Evolutionary conservation across 176 grass and related monocot genomes (phyloP), one percentile per base, ranked within the genome.

Genomic region (Juncus inflexus): DNA sequence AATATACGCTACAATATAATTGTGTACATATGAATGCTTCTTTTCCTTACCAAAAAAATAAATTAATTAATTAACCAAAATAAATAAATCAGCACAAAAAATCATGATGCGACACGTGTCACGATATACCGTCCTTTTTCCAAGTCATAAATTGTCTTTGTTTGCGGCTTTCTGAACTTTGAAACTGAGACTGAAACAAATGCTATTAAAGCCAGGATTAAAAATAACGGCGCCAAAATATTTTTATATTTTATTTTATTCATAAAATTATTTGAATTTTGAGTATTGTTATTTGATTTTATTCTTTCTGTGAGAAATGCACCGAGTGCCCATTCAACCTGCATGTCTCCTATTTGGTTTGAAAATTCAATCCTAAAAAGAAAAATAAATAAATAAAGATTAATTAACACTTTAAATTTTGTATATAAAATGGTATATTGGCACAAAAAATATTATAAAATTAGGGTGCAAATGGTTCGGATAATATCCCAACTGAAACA

Each of bases 121-220:
- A 89, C 74, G 45, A 97, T 97, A 65, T 97, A 97, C 15, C 82
- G 74, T 14, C 85, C 87, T 86, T 97, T 97, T 74, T 97, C 92
- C 45, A 97, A 69, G 78, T 97, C 92, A 2, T 91, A 97, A 74
- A 97, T 89, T 50, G 86, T 97, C 61, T 86, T 97, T 2, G 76
- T 80, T 58, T 81, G 81, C 15, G 92, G 82, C 15, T 67, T 85
- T 74, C 71, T 87, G 82, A 83, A 91, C 90, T 78, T 86, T 54
- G 75, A 80, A 62, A 74, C 63, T 42, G 83, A 58, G 63, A 72
- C 69, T 59, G 35, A 37, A 53, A 79, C 71, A 19, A 81, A 88
- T 2, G 83, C 62, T 55, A 77, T 60, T 28, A 89, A 60, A 11
- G 42, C 51, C 14, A 72, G 74, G 39, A 86, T 40, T 39, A 90